A percentile compares a stretch with the other conserved stretches of the same genome.
These are phyloP conservation scores for Fusarium lyarnte DNA, from an alignment of 2,329 filamentous ascomycete species.

Conservation along the genomic window DNA sequence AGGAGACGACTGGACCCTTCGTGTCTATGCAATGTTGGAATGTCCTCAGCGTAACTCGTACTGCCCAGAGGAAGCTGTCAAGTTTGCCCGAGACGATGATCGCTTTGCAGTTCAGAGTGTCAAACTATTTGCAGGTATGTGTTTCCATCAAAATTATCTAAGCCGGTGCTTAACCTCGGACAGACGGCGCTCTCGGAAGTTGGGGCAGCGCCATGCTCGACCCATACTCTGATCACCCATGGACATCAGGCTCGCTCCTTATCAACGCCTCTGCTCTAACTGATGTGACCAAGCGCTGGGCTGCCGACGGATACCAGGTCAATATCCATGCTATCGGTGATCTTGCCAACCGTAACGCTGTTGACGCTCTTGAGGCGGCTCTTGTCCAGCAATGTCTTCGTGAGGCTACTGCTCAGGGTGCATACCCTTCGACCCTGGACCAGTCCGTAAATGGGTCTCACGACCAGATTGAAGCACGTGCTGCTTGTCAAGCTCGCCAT, in stretches of 20 bases:
- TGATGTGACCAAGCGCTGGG: conserved; percentile 66
- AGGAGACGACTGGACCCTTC: conserved; percentile 64
- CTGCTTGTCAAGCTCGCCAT: conserved; percentile 61
- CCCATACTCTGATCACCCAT: conserved; percentile 71
- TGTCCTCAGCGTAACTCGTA: conserved; percentile 72
- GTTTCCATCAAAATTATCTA: no score
- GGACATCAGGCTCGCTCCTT: conserved; percentile 70
- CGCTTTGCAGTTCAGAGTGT: conserved; percentile 69
- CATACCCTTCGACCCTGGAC: background rate
- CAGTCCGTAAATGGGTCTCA: conserved; percentile 2
- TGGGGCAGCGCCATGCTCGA: conserved; percentile 79
- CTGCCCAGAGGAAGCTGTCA: conserved; percentile 62
- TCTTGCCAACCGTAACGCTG: conserved; percentile 70
- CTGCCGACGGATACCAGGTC: conserved; percentile 70
- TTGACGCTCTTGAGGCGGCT: conserved; percentile 69
- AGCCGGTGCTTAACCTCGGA: background rate
- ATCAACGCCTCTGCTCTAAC: conserved; percentile 70
- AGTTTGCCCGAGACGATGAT: conserved; percentile 55
- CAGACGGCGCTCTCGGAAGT: conserved; percentile 75
- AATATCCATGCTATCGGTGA: conserved; percentile 80
- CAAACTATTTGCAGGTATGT: conserved; percentile 73
- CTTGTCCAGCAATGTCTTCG: conserved; percentile 63
- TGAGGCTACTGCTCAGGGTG: conserved; percentile 35
- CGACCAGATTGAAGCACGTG: conserved; percentile 43
- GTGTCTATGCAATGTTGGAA: conserved; percentile 76